These are phyloP conservation scores for Chamaenerion angustifolium DNA, from an alignment of 345 rosid genomes.

Conservation along the genomic window DNA sequence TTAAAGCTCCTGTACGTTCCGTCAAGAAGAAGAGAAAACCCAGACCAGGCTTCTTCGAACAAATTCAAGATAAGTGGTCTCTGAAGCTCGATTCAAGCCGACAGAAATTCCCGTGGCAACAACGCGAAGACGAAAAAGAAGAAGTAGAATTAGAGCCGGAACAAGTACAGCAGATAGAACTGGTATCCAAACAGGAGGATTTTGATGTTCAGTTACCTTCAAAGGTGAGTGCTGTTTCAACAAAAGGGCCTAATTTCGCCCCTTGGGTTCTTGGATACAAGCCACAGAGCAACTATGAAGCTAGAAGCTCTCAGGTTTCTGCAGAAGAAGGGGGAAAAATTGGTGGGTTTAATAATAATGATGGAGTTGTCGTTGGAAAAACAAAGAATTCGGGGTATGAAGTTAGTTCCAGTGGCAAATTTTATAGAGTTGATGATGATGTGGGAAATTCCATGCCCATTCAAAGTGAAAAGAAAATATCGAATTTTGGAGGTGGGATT, in stretches of 20 bases:
- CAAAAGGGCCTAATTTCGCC: constrained; percentile 18
- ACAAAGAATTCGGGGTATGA: constrained; percentile 6
- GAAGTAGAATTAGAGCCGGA: constrained; percentile 7
- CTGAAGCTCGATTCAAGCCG: constrained; percentile 28
- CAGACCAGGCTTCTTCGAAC: constrained; percentile 60
- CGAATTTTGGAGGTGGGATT: not conserved
- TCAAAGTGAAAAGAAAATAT: too few relatives aligned
- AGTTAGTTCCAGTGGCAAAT: constrained; percentile 2
- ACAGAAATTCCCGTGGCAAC: constrained; percentile 62
- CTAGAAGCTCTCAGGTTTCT: constrained; percentile 4
- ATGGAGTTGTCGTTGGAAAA: constrained; percentile 9
- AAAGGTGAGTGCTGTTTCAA: constrained; percentile 17
- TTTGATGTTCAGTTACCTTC: constrained; percentile 15
- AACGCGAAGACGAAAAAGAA: constrained; percentile 10
- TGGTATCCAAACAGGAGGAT: constrained; percentile 10
- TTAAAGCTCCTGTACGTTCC: constrained; percentile 13
- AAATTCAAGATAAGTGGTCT: constrained; percentile 65
- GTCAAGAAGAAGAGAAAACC: constrained; percentile 40
- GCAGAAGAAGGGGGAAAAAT: constrained; percentile 6
- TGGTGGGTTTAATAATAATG: constrained; percentile 5
- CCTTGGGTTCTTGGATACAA: constrained; percentile 56
- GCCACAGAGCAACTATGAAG: constrained; percentile 11
- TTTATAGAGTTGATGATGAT: constrained; percentile 2
- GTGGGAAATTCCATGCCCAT: not conserved
- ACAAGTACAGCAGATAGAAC: not conserved